These are phyloP conservation scores for Acanthamoeba sp. DNA, from an alignment of 208 protist genomes.

Conservation along the genomic window DNA sequence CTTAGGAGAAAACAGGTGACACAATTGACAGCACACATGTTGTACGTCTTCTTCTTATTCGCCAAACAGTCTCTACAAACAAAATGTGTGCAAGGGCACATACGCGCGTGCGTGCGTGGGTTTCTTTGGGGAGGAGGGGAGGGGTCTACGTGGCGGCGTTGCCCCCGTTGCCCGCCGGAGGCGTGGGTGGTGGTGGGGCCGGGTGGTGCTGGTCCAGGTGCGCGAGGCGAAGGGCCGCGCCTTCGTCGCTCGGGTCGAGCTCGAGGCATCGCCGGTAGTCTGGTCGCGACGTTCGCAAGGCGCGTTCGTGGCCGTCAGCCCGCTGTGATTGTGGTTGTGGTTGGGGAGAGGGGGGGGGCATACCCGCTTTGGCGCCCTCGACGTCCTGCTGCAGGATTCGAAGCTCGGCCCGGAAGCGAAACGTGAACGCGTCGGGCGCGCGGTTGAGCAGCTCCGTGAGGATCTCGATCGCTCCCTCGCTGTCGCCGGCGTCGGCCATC, in stretches of 20 bases:
- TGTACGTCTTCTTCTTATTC: no score
- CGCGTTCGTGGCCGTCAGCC: neutral
- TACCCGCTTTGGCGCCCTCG: neutral
- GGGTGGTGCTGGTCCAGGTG: neutral
- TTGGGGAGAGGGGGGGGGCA: neutral
- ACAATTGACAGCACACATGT: no score
- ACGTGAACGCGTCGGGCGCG: conserved; percentile 8
- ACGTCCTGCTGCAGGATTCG: neutral
- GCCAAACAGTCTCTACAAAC: no score
- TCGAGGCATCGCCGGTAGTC: conserved; percentile 13
- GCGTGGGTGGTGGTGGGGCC: neutral
- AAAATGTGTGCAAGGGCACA: no score
- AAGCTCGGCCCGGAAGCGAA: conserved; percentile 27
- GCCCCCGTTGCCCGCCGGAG: no score
- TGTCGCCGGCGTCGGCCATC: conserved; percentile 10
- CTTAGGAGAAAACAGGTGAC: no score
- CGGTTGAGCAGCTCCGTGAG: neutral
- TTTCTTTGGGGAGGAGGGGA: no score
- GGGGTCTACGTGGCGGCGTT: no score
- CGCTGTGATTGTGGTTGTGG: neutral
- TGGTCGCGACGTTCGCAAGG: neutral
- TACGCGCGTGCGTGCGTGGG: neutral
- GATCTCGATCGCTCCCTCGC: neutral
- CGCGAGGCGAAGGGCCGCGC: neutral
- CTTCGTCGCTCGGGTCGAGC: neutral